A percentile compares a stretch with the other conserved stretches of the same genome.
These are phyloP conservation scores for Phanerochaete carnosa DNA, from an alignment of 768 basidiomycete genomes.

Conservation along the genomic window DNA sequence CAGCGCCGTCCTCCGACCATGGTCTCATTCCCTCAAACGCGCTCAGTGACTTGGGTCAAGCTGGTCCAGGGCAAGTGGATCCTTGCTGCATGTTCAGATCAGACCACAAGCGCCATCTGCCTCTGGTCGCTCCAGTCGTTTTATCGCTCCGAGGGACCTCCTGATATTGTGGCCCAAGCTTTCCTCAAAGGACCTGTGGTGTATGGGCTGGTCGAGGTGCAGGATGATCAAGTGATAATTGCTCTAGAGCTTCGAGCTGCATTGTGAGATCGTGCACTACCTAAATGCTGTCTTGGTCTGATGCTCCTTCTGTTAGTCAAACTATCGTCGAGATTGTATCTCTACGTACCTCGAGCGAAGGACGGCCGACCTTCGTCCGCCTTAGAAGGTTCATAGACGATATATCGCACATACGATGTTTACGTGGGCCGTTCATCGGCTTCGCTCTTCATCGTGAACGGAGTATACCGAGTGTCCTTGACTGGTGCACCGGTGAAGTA, in stretches of 20 bases:
- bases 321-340: neutral
- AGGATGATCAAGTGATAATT: neutral
- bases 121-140: no score
- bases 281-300: neutral
- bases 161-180: no score
- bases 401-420: neutral
- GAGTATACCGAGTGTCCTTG: neutral
- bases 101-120: no score
- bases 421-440: neutral
- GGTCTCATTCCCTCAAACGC: no score
- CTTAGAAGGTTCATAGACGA: neutral
- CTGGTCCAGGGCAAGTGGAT: no score
- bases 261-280: neutral
- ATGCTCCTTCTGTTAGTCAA: neutral
- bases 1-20: no score
- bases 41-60: no score
- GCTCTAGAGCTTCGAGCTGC: no score
- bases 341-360: neutral
- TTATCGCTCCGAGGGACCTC: no score
- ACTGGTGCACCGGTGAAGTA: neutral
- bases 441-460: neutral
- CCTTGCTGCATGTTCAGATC: no score
- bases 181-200: neutral
- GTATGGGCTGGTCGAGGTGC: neutral
- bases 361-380: neutral